phyloP scores from a whole-genome alignment of 495 filamentous ascomycete species.

The Aspergillus kassunensis region DNA sequence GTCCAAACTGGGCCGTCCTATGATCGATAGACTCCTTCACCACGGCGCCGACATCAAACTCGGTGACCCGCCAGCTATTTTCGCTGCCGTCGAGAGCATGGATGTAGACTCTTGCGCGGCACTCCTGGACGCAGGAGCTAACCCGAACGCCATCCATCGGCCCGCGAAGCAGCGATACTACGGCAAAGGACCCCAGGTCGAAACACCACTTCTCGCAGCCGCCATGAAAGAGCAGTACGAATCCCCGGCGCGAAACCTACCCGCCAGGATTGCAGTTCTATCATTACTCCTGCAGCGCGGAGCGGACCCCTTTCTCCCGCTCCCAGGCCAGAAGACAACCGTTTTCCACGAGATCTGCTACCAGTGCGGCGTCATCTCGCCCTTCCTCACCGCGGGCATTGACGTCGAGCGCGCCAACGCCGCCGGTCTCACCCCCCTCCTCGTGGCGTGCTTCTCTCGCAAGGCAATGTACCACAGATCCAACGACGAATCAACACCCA shows the following conservation, averaged over 20 bases:
- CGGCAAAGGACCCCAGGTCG: neutral
- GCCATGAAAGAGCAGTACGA: neutral
- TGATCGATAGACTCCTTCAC: neutral
- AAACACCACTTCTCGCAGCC: conserved; percentile 9
- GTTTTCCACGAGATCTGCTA: conserved; percentile 4
- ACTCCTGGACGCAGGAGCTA: conserved; percentile 17
- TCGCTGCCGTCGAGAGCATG: neutral
- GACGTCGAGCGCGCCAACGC: neutral
- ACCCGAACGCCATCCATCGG: conserved; percentile 18
- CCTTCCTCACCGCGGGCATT: neutral
- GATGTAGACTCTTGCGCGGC: neutral
- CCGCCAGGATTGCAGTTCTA: neutral
- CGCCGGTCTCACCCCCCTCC: neutral
- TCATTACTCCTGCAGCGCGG: neutral
- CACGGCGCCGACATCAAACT: neutral
- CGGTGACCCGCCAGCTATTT: neutral
- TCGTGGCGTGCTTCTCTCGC: neutral
- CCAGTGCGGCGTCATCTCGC: neutral
- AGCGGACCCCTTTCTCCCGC: neutral
- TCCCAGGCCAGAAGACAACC: neutral
- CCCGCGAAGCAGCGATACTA: neutral
- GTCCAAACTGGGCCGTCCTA: neutral
- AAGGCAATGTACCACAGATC: neutral
- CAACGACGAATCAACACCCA: neutral
- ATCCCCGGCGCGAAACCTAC: neutral